Evolutionary conservation across 106 monocot genomes (phyloP).

Genomic region (Allium fistulosum): DNA sequence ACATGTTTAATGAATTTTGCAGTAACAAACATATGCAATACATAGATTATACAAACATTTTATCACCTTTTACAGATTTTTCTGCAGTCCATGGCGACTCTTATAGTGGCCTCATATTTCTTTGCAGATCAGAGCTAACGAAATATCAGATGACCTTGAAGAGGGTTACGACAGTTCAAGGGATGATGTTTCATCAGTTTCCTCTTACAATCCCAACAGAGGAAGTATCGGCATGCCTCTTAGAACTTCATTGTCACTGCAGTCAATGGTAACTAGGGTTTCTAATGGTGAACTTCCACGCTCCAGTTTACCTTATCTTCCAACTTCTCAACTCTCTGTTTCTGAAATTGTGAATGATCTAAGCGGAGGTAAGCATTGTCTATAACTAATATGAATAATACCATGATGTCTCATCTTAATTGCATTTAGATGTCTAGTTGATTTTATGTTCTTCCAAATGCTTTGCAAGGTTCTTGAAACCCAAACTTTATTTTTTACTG

Average conservation of each 20-base stretch:
- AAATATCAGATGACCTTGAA: slow-evolving; percentile 61
- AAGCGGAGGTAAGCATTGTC: slow-evolving; percentile 30
- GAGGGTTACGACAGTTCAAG: slow-evolving; percentile 95
- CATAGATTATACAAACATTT: too few relatives aligned
- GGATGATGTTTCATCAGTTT: slow-evolving; percentile 94
- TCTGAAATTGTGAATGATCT: slow-evolving; percentile 60
- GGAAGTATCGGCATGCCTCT: slow-evolving; percentile 38
- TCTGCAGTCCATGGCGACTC: too few relatives aligned
- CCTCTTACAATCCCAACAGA: slow-evolving; percentile 71
- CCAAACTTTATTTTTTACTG: too few relatives aligned
- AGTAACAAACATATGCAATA: too few relatives aligned
- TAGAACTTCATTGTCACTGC: slow-evolving; percentile 59
- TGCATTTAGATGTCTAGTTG: too few relatives aligned
- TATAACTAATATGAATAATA: too few relatives aligned
- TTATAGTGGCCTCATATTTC: slow-evolving; percentile 1
- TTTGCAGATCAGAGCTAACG: slow-evolving; percentile 67
- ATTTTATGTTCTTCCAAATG: too few relatives aligned
- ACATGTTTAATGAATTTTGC: too few relatives aligned
- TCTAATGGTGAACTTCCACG: slow-evolving; percentile 32
- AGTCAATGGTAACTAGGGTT: slow-evolving; percentile 45
- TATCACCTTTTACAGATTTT: too few relatives aligned
- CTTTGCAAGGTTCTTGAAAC: too few relatives aligned
- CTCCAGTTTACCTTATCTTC: slow-evolving; percentile 33
- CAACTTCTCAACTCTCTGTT: slow-evolving; percentile 63
- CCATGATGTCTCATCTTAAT: too few relatives aligned